Percentiles rank a stretch among this genome's conserved stretches.
phyloP scores from a whole-genome alignment of 306 rosid species.

The Prunus dulcis region DNA sequence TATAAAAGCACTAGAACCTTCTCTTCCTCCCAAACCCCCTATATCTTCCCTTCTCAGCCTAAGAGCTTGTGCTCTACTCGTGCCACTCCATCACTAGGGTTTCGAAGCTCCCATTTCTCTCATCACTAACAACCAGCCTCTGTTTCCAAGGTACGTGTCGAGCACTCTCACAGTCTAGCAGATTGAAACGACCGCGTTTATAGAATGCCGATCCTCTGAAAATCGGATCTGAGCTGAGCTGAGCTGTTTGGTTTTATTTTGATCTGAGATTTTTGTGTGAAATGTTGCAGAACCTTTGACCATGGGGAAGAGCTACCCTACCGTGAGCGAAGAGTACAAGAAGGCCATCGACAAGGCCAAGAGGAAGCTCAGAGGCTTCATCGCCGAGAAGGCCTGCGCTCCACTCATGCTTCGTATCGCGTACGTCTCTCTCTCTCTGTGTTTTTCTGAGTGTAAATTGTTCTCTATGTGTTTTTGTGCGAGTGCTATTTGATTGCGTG shows the following conservation, averaged over 20 bases:
- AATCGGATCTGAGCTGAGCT: background rate
- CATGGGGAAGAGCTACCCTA: constrained; percentile 87
- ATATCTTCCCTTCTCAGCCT: background rate
- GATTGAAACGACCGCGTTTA: background rate
- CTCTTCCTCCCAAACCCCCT: background rate
- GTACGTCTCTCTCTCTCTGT: constrained; percentile 31
- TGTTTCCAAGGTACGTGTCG: constrained; percentile 24
- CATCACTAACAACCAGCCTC: background rate
- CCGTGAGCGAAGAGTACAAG: constrained; percentile 70
- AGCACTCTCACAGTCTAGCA: background rate
- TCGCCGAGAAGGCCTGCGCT: constrained; percentile 91
- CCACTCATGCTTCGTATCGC: constrained; percentile 90
- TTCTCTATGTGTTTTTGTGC: background rate
- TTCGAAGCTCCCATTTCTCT: background rate
- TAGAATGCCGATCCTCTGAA: background rate
- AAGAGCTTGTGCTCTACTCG: constrained; percentile 25
- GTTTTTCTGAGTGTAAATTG: background rate
- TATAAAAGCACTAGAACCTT: constrained; percentile 33
- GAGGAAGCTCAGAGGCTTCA: constrained; percentile 85
- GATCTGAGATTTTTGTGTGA: background rate
- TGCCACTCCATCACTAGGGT: constrained; percentile 24
- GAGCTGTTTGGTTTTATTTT: background rate
- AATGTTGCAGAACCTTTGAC: constrained; percentile 5
- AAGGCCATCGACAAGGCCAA: constrained; percentile 81
- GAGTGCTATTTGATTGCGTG: background rate